A percentile compares a stretch with the other conserved stretches of the same genome.
phyloP scores from a whole-genome alignment of 169 alveolate species.

The Amoebophrya sp. region DNA sequence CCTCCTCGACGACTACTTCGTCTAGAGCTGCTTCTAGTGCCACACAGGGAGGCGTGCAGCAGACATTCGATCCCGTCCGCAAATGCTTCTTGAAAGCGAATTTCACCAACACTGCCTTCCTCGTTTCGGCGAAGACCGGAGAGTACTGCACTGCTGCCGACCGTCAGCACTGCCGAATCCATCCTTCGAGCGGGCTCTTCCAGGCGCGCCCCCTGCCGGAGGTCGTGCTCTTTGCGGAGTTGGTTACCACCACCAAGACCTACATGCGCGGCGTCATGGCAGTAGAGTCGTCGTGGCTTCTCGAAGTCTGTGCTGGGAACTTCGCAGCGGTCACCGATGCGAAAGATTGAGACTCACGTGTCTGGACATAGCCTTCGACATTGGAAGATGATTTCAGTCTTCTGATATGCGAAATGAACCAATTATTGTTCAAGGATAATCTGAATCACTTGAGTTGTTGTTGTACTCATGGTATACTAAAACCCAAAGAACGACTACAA shows the following conservation, averaged over 20 bases:
- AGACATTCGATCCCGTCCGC: neutral
- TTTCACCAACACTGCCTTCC: neutral
- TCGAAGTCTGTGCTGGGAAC: neutral
- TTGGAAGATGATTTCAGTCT: neutral
- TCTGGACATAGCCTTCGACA: neutral
- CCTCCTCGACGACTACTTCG: too few species aligned
- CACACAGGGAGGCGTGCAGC: too few species aligned
- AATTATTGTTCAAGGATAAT: too few species aligned
- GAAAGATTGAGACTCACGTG: neutral
- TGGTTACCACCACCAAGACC: neutral
- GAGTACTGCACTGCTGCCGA: slow-evolving; percentile 1
- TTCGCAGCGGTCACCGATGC: too few species aligned
- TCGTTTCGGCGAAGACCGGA: neutral
- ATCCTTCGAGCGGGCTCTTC: neutral
- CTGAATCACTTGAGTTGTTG: too few species aligned
- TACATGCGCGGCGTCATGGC: slow-evolving; percentile 22
- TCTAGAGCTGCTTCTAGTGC: too few species aligned
- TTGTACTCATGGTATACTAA: too few species aligned
- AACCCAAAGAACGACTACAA: too few species aligned
- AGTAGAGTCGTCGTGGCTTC: neutral
- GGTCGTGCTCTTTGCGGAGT: neutral
- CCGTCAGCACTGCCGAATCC: neutral
- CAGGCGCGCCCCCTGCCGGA: neutral
- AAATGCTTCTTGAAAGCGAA: neutral
- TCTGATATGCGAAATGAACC: too few species aligned